Evolutionary conservation across 345 rosid species (phyloP).

Genomic region (Euphorbia pulcherrima): DNA sequence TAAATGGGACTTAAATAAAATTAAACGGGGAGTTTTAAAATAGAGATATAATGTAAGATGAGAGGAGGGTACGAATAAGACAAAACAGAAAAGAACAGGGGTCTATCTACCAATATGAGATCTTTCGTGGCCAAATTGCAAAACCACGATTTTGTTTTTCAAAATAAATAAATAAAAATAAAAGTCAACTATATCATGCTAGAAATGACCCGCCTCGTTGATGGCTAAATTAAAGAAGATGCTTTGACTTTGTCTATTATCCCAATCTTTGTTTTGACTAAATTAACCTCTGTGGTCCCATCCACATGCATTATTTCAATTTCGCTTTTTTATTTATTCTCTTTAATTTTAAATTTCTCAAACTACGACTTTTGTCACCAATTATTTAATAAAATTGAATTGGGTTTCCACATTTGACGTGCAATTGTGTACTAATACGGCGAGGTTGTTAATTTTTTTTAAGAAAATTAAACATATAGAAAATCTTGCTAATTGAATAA

Average conservation of each 20-base stretch:
- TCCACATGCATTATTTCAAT: constrained; percentile 7
- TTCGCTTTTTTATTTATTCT: background rate
- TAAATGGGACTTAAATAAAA: too few relatives aligned
- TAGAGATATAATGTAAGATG: background rate
- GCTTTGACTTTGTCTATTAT: constrained; percentile 24
- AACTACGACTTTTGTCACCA: background rate
- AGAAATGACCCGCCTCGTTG: constrained; percentile 17
- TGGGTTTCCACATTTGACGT: background rate
- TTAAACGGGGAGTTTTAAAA: too few relatives aligned
- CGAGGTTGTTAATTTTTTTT: too few relatives aligned
- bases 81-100: background rate
- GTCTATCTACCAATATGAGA: background rate
- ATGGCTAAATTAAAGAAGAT: constrained; percentile 22
- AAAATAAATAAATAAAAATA: background rate
- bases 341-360: background rate
- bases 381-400: background rate
- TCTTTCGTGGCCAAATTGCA: background rate
- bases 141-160: background rate
- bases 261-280: constrained; percentile 9
- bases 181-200: constrained; percentile 48
- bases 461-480: background rate
- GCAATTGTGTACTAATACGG: background rate
- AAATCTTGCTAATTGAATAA: too few relatives aligned
- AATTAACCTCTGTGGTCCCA: constrained; percentile 22
- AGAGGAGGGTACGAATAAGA: background rate